Base-by-base conservation (phyloP, 2,329 filamentous ascomycete genomes). In the Neofusicoccum umdonicola region DNA sequence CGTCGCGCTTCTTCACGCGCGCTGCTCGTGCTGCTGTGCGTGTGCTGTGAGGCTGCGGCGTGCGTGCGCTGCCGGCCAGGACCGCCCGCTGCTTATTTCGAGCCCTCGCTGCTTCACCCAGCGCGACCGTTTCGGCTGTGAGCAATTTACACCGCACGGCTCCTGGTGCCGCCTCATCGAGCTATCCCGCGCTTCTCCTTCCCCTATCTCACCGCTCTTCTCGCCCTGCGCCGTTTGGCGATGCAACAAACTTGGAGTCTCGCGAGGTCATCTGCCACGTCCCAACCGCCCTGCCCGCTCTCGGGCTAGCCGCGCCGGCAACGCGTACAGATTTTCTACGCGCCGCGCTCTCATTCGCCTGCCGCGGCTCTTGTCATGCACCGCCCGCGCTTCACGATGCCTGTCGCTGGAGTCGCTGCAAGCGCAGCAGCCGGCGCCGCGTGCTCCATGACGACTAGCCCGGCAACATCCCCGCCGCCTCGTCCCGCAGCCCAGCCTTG, bases 121-220 rank as follows among this genome's bases (percentile, higher is more conserved):
- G 31, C 19, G 22, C 56, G 56, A 37, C 39, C 52, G 41, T 60
- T 60, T 60, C 56, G 56, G 56, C 56, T 60, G 39, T 19, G 41
- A 37, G 39, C 54, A 58, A 58, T 58, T 45, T 58, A 34, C 54
- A 56, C 51, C 47, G 54, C 54, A 58, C 54, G 54, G 39, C 35
- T 56, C 50, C 50, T 54, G n/a, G 2, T 39, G 35, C 52, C 52
- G 52, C 52, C 52, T 56, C 52, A n/a, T 42, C 19, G 37, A 31
- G 35, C 17, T 35, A 35, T 58, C 34, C 42, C 42, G 27, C 15
- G 39, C 56, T 44, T 31, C 42, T 47, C 56, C 56, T 60, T 60
- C 42, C 42, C 56, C 56, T 60, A 35, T 47, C 56, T 47, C 56
- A 60, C 56, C 56, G 56, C 56, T 60, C 56, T 60, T 60, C 56